Percentiles rank a stretch among this genome's conserved stretches.
phyloP scores from a whole-genome alignment of 352 stramenopile genomes.

The Globisporangium abappressorium region DNA sequence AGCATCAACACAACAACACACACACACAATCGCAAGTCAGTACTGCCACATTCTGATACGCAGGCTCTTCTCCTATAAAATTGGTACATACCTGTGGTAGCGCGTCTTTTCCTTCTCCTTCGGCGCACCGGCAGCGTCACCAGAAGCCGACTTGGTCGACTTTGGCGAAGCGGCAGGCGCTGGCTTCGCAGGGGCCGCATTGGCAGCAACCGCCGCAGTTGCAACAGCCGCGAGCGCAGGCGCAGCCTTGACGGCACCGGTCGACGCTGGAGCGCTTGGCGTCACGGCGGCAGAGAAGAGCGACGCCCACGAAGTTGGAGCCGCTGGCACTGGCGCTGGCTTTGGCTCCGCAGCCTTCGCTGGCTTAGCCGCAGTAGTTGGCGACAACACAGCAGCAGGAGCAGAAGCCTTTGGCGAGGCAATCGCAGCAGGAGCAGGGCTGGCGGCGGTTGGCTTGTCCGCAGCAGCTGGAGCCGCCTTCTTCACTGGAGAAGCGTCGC shows the following conservation, averaged over 20 bases:
- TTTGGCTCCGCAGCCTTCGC: slow-evolving; percentile 16
- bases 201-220: slow-evolving; percentile 25
- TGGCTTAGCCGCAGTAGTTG: slow-evolving; percentile 16
- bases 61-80: not conserved
- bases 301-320: slow-evolving; percentile 59
- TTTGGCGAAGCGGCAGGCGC: slow-evolving; percentile 19
- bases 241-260: slow-evolving; percentile 8
- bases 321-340: slow-evolving; percentile 26
- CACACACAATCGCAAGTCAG: no score
- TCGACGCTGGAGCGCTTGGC: slow-evolving; percentile 19
- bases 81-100: slow-evolving; percentile 32
- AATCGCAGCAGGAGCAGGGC: not conserved
- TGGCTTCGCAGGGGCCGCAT: slow-evolving; percentile 21
- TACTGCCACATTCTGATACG: no score
- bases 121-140: slow-evolving; percentile 21
- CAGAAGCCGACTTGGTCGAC: slow-evolving; percentile 18
- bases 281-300: slow-evolving; percentile 32
- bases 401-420: slow-evolving; percentile 17
- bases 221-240: slow-evolving; percentile 16
- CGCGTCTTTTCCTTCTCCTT: slow-evolving; percentile 67
- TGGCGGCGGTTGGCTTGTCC: slow-evolving; percentile 6
- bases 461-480: slow-evolving; percentile 11
- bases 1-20: no score
- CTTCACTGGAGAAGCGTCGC: slow-evolving; percentile 21
- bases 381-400: slow-evolving; percentile 12